Base-by-base conservation (phyloP, 2,329 filamentous ascomycete species). In the Pseudophaeomoniella oleicola region DNA sequence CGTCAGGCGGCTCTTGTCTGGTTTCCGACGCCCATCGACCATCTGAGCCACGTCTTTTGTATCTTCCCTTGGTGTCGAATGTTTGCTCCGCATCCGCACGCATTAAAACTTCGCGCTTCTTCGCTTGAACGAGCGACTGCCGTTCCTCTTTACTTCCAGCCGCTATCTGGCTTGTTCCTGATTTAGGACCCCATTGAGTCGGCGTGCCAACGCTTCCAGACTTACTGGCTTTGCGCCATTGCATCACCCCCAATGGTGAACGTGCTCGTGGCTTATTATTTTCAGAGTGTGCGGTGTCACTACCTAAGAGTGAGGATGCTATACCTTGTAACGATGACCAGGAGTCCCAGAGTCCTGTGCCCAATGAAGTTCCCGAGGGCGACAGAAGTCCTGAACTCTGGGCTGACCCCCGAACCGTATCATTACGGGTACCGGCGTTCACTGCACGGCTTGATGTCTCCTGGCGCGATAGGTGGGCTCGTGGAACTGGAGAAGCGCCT, bases 1-100 rank as follows among this genome's bases (percentile, higher is more conserved):
- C 67, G 19, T 80, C 75, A 19, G 75, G 67, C 35, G 77, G 71
- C 9, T 53, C 50, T 29, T 46, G 42, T n/a, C n/a, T n/a, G 9
- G 46, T 45, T n/a, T 43, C 43, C 6, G 47, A 48, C 27, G 47
- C 46, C 16, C 47, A 39, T 18, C 47, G 50, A 30, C 61, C 62
- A 27, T 55, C 50, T 0, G 63, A 67, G 42, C 59, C 60, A 37
- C 62, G 57, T 42, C 63, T 54, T 48, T 67, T 67, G 41, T 62
- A 62, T 32, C 54, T 54, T 11, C 55, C 51, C 13, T 47, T 51
- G 22, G 45, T 48, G 39, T 56, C 56, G 19, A 53, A 50, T 13
- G 50, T 50, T 12, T 54, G 45, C 39, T 60, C 54, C 4, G 55
- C 57, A 41, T 64, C 60, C 17, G 60, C 62, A 16, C 60, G 50